Evolutionary conservation across 2,329 filamentous ascomycete genomes (phyloP).

Genomic region (Neofusicoccum kwambonambiense): DNA sequence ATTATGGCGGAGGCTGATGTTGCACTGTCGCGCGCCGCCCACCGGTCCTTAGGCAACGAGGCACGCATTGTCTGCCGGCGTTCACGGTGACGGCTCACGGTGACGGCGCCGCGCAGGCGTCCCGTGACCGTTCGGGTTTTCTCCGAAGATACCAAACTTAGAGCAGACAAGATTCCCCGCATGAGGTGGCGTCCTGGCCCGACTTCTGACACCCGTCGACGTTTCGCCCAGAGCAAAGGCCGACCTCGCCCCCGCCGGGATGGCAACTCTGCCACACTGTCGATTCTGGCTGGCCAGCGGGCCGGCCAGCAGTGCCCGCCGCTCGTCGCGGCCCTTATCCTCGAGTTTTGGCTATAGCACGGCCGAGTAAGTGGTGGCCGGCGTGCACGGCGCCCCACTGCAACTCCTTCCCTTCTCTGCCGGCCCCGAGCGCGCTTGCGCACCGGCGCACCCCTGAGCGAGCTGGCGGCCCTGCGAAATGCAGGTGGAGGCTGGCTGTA

Average conservation of each 20-base stretch:
- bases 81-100: no score
- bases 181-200: not conserved
- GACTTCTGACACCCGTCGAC: not conserved
- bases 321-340: not conserved
- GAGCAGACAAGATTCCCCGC: constrained; percentile 8
- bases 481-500: not conserved
- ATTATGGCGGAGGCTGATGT: constrained; percentile 1
- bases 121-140: not conserved
- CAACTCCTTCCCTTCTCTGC: not conserved
- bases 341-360: not conserved
- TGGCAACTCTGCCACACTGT: not conserved
- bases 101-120: not conserved
- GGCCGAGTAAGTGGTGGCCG: not conserved
- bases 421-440: not conserved
- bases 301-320: not conserved
- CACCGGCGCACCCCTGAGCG: not conserved
- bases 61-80: not conserved
- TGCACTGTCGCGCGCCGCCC: not conserved
- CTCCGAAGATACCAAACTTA: not conserved
- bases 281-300: no score
- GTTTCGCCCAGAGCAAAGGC: not conserved
- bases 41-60: not conserved
- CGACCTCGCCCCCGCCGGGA: not conserved
- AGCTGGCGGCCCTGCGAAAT: not conserved
- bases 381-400: not conserved